Conservation (phyloP, 768 basidiomycete species). For the Lactarius hengduanensis region DNA sequence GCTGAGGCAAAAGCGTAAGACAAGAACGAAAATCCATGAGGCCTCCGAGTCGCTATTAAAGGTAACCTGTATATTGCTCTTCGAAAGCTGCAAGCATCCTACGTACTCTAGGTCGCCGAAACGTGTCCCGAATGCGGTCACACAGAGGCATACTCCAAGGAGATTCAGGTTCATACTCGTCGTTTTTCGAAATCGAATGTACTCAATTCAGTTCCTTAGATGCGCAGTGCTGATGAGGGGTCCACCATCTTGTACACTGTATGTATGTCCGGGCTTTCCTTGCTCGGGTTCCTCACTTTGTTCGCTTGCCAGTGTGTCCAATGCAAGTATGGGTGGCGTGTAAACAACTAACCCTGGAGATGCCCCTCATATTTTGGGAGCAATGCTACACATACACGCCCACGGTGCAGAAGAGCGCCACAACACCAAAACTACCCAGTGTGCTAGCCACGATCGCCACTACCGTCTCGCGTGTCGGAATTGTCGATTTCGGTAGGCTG, state of each 20-base stretch:
- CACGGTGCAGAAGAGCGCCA: slow-evolving; percentile 82
- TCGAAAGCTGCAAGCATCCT: not conserved
- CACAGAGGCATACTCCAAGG: slow-evolving; percentile 82
- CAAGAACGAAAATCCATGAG: slow-evolving; percentile 78
- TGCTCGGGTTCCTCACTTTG: slow-evolving; percentile 20
- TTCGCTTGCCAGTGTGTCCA: slow-evolving; percentile 54
- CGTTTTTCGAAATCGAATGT: not conserved
- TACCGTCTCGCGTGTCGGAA: slow-evolving; percentile 63
- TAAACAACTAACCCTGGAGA: slow-evolving; percentile 57
- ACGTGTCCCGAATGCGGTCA: slow-evolving; percentile 87
- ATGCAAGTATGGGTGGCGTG: slow-evolving; percentile 79
- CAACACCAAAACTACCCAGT: slow-evolving; percentile 85
- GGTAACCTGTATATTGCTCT: slow-evolving; percentile 40
- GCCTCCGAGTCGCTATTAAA: slow-evolving; percentile 61
- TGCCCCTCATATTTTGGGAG: not conserved
- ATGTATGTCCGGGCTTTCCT: slow-evolving; percentile 36
- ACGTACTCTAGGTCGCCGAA: slow-evolving; percentile 67
- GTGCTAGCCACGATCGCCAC: slow-evolving; percentile 73
- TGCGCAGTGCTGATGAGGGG: slow-evolving; percentile 91
- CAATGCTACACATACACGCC: slow-evolving; percentile 76
- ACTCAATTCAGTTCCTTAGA: slow-evolving; percentile 39
- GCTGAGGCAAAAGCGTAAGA: slow-evolving; percentile 83
- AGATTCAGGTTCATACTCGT: slow-evolving; percentile 66
- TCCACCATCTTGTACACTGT: slow-evolving; percentile 95
- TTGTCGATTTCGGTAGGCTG: slow-evolving; percentile 73